phyloP scores from a whole-genome alignment of 2,329 filamentous ascomycete species.

The Aspergillus sp. region DNA sequence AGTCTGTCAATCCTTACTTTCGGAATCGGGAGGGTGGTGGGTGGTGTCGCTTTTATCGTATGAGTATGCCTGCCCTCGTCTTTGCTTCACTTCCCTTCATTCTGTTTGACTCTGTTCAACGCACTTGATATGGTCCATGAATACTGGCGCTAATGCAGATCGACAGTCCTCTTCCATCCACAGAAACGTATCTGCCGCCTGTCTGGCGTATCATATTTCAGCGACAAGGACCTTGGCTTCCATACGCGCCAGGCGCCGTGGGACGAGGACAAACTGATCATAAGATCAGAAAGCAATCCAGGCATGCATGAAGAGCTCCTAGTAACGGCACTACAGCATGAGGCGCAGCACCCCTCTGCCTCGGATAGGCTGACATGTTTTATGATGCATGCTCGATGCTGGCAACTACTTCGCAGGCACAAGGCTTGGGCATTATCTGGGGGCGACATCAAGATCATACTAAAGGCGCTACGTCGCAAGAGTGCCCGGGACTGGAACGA shows the following conservation, averaged over 20 bases:
- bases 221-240: not conserved
- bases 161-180: constrained; percentile 2
- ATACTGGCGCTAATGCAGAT: not conserved
- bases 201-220: not conserved
- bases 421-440: not conserved
- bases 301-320: not conserved
- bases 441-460: not conserved
- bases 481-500: not conserved
- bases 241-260: constrained; percentile 1
- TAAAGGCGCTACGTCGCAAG: not conserved
- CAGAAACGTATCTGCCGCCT: not conserved
- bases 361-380: not conserved
- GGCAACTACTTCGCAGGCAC: constrained; percentile 1
- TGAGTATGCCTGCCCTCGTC: not conserved
- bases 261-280: not conserved
- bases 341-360: not conserved
- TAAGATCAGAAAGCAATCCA: not conserved
- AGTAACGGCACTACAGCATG: not conserved
- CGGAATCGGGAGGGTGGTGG: not conserved
- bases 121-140: not conserved
- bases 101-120: not conserved
- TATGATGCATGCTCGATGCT: not conserved
- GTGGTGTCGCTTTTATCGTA: not conserved
- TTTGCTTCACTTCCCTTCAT: not conserved
- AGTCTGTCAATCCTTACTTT: not conserved